Conservation (phyloP, 306 rosid species). For the Prosopis cineraria region DNA sequence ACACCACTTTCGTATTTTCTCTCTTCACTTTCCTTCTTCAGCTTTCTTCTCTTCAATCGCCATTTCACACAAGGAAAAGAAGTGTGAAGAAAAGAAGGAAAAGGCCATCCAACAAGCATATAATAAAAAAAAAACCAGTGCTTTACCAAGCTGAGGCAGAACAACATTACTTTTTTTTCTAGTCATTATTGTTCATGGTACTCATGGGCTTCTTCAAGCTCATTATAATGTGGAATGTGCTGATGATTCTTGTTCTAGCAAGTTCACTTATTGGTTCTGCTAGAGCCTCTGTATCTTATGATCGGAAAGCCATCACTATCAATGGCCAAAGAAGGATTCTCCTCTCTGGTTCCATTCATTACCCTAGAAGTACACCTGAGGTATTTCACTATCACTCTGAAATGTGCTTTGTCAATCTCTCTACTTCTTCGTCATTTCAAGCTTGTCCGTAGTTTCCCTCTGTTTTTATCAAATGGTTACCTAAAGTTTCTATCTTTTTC, state of each 20-base stretch:
- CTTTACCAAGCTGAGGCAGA: slow-evolving; percentile 37
- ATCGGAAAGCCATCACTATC: slow-evolving; percentile 79
- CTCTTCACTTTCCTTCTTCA: slow-evolving; percentile 1
- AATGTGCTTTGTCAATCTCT: slow-evolving; percentile 51
- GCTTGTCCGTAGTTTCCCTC: neutral
- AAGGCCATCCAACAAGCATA: slow-evolving; percentile 42
- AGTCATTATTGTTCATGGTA: slow-evolving; percentile 3
- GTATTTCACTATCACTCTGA: slow-evolving; percentile 42
- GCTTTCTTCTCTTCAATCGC: neutral
- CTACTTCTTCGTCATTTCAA: neutral
- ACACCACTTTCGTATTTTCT: neutral
- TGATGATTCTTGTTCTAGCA: slow-evolving; percentile 33
- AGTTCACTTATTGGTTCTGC: slow-evolving; percentile 50
- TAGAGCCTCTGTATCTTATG: slow-evolving; percentile 84
- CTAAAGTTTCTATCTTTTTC: slow-evolving; percentile 34
- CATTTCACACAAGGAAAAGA: slow-evolving; percentile 13
- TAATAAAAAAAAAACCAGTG: slow-evolving; percentile 55
- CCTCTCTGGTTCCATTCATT: slow-evolving; percentile 98
- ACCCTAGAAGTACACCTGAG: slow-evolving; percentile 98
- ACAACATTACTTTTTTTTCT: neutral
- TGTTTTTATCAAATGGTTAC: slow-evolving; percentile 41
- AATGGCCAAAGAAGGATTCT: slow-evolving; percentile 95
- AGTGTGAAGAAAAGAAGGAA: neutral
- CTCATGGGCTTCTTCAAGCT: slow-evolving; percentile 56
- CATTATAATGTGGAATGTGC: slow-evolving; percentile 60